Base-by-base conservation (phyloP, 768 basidiomycete species). In the Rhodotorula babjevae region DNA sequence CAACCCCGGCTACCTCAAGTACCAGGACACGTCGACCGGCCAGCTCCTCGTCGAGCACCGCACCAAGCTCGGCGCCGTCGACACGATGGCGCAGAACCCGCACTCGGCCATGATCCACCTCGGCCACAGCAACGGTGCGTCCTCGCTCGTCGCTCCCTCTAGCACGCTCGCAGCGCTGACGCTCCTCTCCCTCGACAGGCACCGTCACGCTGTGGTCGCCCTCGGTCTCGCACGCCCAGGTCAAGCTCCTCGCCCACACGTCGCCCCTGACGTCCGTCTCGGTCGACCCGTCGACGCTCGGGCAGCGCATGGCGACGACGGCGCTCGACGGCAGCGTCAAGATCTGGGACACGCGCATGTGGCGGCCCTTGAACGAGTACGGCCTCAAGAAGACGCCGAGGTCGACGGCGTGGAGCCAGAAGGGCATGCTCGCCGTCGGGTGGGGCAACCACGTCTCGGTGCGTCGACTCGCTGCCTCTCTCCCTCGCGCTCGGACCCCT, bases 121-220 rank as follows among this genome's bases (percentile, higher is more conserved):
- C 18, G 96, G 96, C 0, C 95, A 98, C 78, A 88, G 91, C 78
- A 97, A 97, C 78, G 95, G 95, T 23, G 57, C 42, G 77, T 61
- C 61, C 23, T 2, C 12, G 40, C 33, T 27, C n/a, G 25, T 44
- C 27, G 10, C 42, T 53, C 16, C n/a, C 12, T 59, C 63, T 47
- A 52, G 52, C n/a, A 15, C 11, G 29, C 14, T 2, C 4, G 11
- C 4, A n/a, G 23, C n/a, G 25, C 16, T 27, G 25, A n/a, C 31
- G 11, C 47, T 27, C 25, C n/a, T 49, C 46, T 18, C 15, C 2
- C 40, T 21, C 50, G 29, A 36, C 71, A 79, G 79, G 81, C 31
- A 89, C 88, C 36, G 90, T 97, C n/a, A 93, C 93, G 0, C 84
- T 98, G 4, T 97, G 94, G 93, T 95, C 94, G 14, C 96, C 96